A percentile compares a stretch with the other conserved stretches of the same genome.
Evolutionary conservation across 2,329 filamentous ascomycete species (phyloP).

Genomic region (Colletotrichum sp.): DNA sequence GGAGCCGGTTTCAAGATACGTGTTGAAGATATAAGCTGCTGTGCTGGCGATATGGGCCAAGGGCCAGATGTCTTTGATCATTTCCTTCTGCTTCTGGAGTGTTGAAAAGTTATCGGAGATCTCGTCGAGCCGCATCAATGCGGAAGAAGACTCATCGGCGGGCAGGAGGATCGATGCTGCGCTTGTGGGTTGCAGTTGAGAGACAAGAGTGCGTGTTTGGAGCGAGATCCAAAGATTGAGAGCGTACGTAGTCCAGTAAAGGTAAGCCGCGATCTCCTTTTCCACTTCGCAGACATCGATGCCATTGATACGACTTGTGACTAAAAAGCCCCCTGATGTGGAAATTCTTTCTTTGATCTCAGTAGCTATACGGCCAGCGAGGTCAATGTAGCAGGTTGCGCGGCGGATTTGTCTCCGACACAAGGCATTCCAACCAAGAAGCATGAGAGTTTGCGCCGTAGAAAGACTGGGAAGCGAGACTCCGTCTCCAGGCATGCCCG

Average conservation of each 20-base stretch:
- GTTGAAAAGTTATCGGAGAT: slow-evolving; percentile 42
- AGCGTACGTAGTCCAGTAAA: slow-evolving; percentile 44
- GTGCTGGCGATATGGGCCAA: slow-evolving; percentile 36
- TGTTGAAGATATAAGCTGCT: slow-evolving; percentile 18
- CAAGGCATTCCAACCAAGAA: background rate
- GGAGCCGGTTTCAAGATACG: background rate
- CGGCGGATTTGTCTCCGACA: background rate
- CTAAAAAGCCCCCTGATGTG: background rate
- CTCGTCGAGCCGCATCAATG: slow-evolving; percentile 28
- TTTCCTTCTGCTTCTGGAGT: slow-evolving; percentile 37
- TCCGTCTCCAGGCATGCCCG: background rate
- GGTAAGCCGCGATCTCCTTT: slow-evolving; percentile 40
- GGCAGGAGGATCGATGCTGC: background rate
- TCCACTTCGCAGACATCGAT: slow-evolving; percentile 45
- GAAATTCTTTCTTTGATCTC: background rate
- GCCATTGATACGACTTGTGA: slow-evolving; percentile 43
- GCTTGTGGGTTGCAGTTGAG: background rate
- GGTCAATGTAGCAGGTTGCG: background rate
- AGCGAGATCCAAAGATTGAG: slow-evolving; percentile 43
- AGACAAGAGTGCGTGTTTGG: slow-evolving; percentile 30
- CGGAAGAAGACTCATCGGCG: background rate
- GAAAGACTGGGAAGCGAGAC: background rate
- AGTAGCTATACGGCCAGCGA: background rate
- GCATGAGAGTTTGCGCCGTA: background rate
- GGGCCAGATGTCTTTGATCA: slow-evolving; percentile 39